Base-by-base conservation (phyloP, 176 grass and related monocot species). In the Tuctoria greenei region DNA sequence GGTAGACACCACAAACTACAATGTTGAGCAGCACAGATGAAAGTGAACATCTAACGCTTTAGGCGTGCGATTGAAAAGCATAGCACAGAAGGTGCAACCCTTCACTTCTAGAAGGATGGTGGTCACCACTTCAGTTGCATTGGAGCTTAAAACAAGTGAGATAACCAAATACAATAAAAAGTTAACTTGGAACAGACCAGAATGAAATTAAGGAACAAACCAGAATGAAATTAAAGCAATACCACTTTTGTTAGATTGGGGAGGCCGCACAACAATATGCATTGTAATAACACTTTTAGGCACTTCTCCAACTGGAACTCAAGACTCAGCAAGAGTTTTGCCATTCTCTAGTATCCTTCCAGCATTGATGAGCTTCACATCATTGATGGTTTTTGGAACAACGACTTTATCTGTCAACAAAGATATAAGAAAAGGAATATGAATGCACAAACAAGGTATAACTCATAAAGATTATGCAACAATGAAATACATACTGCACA, bases 271-370 rank as follows among this genome's bases (percentile, higher is more conserved):
- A 71, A 96, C 93, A 73, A 96, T 86, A 80, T 96, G 93, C 89
- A 96, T 96, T 14, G 93, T 96, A 73, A 96, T 92, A 17, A 75
- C 83, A 86, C 84, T 84, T 43, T 82, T 90, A 47, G 93, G 82
- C 62, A 85, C 65, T 72, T 96, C 93, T 61, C 87, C 87, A 46
- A 90, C 93, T 46, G 87, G 90, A 79, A 90, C 79, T 76, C 76
- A 86, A 46, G 93, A 96, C 66, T 93, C 93, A 16, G 70, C 78
- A 61, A 96, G 73, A 26, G 93, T 93, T 81, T 64, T 82, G 78
- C 81, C 86, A 42, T 96, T 96, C 87, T 96, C 87, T 17, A 93
- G 84, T 86, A 96, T 82, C 81, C 82, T 93, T 77, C 93, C 93
- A 66, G 85, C 85, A 86, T 90, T 93, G 67, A 96, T 93, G 75